Conservation (phyloP, 331 rosid genomes). For the Saraca asoca region DNA sequence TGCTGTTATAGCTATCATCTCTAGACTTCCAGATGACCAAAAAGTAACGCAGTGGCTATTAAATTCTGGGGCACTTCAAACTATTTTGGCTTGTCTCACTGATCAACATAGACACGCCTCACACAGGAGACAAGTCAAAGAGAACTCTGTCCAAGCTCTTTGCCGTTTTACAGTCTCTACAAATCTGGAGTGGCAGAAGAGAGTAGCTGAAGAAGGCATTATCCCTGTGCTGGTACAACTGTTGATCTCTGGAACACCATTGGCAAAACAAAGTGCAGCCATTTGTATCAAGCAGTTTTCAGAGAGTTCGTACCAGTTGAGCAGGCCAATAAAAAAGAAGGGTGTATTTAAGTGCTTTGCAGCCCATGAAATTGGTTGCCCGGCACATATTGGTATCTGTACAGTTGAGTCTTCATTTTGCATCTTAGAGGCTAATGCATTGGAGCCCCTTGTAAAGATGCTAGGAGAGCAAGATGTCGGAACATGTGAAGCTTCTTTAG, state of each 20-base stretch:
- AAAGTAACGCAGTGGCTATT: conserved; percentile 51
- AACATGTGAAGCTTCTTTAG: conserved; percentile 59
- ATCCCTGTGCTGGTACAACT: conserved; percentile 55
- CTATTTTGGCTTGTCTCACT: conserved; percentile 41
- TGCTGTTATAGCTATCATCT: conserved; percentile 54
- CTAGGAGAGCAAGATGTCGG: conserved; percentile 46
- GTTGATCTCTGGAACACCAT: conserved; percentile 56
- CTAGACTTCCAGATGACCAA: conserved; percentile 50
- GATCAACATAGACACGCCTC: conserved; percentile 43
- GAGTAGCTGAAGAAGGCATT: conserved; percentile 61
- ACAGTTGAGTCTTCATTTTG: conserved; percentile 62
- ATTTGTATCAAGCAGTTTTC: conserved; percentile 64
- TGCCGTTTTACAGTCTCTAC: conserved; percentile 60
- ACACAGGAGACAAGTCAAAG: conserved; percentile 40
- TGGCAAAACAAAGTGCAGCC: conserved; percentile 54
- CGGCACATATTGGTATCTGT: conserved; percentile 57
- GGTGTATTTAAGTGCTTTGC: conserved; percentile 36
- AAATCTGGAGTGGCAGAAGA: conserved; percentile 59
- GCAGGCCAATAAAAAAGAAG: conserved; percentile 51
- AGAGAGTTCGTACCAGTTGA: conserved; percentile 54
- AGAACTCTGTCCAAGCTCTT: conserved; percentile 58
- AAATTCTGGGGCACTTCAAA: conserved; percentile 49
- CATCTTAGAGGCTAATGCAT: conserved; percentile 56
- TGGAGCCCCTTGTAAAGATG: conserved; percentile 63
- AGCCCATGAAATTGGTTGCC: conserved; percentile 46